Evolutionary conservation across 352 stramenopile species (phyloP).

Genomic region (Globisporangium middletonii): DNA sequence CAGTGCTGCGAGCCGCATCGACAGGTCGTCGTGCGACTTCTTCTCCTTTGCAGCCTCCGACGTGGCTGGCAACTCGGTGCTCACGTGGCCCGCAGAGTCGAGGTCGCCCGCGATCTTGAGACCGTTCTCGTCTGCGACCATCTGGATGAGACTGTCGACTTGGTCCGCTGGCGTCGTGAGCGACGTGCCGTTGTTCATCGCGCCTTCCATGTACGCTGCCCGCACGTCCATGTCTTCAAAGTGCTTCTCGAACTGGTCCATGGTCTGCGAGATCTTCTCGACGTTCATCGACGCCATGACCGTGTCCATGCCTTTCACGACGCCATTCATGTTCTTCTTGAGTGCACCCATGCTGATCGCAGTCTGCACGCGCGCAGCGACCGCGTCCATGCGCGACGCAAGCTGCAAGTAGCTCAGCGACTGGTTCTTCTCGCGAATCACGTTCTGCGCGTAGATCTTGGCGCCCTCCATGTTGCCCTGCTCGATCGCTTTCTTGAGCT

Average conservation of each 20-base stretch:
- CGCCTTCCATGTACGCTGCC: slow-evolving; percentile 96
- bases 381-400: slow-evolving; percentile 94
- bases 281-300: slow-evolving; percentile 97
- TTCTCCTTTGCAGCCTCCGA: slow-evolving; percentile 73
- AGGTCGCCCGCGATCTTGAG: slow-evolving; percentile 93
- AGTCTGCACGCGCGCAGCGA: slow-evolving; percentile 94
- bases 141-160: slow-evolving; percentile 96
- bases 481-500: slow-evolving; percentile 96
- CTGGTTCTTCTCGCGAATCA: slow-evolving; percentile 83
- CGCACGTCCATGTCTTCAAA: slow-evolving; percentile 99
- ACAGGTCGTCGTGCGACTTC: slow-evolving; percentile 78
- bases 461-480: slow-evolving; percentile 97
- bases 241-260: slow-evolving; percentile 99
- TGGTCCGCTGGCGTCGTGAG: slow-evolving; percentile 95
- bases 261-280: slow-evolving; percentile 95
- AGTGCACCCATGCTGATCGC: slow-evolving; percentile 94
- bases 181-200: slow-evolving; percentile 95
- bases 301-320: slow-evolving; percentile 96
- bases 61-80: slow-evolving; percentile 49
- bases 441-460: slow-evolving; percentile 95
- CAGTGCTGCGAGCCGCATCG: slow-evolving; percentile 74
- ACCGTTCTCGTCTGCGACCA: slow-evolving; percentile 97
- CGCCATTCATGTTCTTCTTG: slow-evolving; percentile 94
- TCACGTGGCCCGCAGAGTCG: slow-evolving; percentile 87
- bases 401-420: slow-evolving; percentile 95